Evolutionary conservation across 192 early-diverging fungal genomes (phyloP).

Genomic region (Oehlia diaphana): DNA sequence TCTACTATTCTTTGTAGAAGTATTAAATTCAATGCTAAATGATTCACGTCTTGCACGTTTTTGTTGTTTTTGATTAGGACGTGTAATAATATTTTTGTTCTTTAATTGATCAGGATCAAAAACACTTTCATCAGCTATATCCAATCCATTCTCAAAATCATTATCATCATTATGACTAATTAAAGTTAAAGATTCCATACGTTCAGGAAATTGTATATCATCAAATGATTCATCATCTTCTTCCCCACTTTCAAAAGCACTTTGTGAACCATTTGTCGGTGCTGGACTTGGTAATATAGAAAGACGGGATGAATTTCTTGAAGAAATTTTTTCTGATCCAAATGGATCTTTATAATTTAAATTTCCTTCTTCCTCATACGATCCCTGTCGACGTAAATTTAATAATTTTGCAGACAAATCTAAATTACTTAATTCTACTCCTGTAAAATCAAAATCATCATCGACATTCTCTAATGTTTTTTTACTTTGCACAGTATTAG

Average conservation of each 20-base stretch:
- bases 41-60: not conserved
- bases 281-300: not conserved
- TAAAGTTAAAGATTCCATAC: not conserved
- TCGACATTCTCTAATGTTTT: not conserved
- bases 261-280: not conserved
- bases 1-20: not conserved
- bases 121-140: not conserved
- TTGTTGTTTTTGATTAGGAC: not conserved
- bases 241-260: not conserved
- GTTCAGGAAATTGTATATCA: not conserved
- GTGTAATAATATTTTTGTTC: not conserved
- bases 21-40: not conserved
- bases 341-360: not conserved
- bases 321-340: not conserved
- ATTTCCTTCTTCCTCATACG: not conserved
- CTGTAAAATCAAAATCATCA: slow-evolving; percentile 15
- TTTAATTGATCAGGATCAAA: not conserved
- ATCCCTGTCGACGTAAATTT: not conserved
- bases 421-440: not conserved
- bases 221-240: slow-evolving; percentile 7
- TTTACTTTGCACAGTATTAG: not conserved
- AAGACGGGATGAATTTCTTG: not conserved
- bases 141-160: not conserved
- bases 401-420: not conserved
- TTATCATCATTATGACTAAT: not conserved